Conservation (phyloP, 331 rosid species). For the Arachis monticola region DNA sequence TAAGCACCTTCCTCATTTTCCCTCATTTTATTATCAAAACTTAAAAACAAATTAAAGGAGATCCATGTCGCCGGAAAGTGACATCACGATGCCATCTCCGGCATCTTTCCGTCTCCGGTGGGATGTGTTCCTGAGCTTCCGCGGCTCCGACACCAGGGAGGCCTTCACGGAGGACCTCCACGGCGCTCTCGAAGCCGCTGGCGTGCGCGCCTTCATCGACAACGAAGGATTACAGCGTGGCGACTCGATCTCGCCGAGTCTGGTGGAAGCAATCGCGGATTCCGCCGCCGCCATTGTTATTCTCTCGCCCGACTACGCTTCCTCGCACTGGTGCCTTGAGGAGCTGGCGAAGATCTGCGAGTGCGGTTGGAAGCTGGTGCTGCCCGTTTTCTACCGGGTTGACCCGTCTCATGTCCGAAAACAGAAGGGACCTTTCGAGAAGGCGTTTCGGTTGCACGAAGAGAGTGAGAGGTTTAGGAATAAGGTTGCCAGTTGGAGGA, state of each 20-base stretch:
- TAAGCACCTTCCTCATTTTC: not conserved
- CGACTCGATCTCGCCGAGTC: constrained; percentile 46
- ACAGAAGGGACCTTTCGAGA: constrained; percentile 47
- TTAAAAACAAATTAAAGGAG: not conserved
- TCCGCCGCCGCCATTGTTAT: constrained; percentile 57
- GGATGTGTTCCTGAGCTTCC: constrained; percentile 72
- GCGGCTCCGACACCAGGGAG: constrained; percentile 61
- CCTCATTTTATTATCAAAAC: not conserved
- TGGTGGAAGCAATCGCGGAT: constrained; percentile 55
- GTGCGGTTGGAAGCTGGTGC: constrained; percentile 41
- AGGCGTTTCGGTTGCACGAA: constrained; percentile 17
- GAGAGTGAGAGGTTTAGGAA: constrained; percentile 14
- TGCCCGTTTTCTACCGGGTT: constrained; percentile 59
- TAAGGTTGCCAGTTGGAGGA: constrained; percentile 44
- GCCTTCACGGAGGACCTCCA: constrained; percentile 41
- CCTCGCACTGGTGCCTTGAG: constrained; percentile 62
- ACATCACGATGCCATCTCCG: constrained; percentile 10
- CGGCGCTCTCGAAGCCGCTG: constrained; percentile 30
- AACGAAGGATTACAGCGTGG: constrained; percentile 52
- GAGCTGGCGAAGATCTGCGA: constrained; percentile 59
- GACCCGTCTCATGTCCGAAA: constrained; percentile 53
- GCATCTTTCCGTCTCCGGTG: constrained; percentile 56
- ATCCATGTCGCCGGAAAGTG: constrained; percentile 17
- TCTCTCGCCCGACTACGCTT: constrained; percentile 50
- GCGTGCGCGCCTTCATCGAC: constrained; percentile 54